Percentiles rank a stretch among this genome's conserved stretches.
These are phyloP conservation scores for Penicillium freii DNA, from an alignment of 2,329 filamentous ascomycete species.

Conservation along the genomic window DNA sequence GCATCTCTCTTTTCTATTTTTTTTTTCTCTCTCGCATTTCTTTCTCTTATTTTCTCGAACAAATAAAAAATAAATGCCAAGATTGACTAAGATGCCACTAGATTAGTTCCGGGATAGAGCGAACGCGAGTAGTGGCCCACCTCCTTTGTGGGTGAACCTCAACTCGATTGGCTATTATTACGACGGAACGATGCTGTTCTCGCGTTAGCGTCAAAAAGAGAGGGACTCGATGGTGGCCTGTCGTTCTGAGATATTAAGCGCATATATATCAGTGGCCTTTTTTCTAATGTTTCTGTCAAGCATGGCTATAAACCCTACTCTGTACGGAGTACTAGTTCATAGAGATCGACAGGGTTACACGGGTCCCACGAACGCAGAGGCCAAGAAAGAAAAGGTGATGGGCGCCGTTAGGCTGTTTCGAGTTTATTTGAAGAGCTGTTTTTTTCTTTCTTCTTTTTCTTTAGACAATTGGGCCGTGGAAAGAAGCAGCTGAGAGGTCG, in stretches of 20 bases:
- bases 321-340: constrained; percentile 5
- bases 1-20: not conserved
- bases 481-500: constrained; percentile 15
- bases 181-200: not conserved
- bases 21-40: not conserved
- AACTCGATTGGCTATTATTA: constrained; percentile 8
- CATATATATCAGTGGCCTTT: not conserved
- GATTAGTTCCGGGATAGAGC: constrained; percentile 13
- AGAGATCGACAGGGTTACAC: constrained; percentile 19
- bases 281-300: not conserved
- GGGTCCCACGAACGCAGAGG: constrained; percentile 15
- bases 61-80: constrained; percentile 4
- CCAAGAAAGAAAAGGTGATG: constrained; percentile 12
- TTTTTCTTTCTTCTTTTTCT: not conserved
- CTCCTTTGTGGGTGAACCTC: constrained; percentile 11
- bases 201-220: constrained; percentile 2
- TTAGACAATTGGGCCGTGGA: constrained; percentile 20
- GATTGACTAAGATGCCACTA: constrained; percentile 16
- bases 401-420: constrained; percentile 42
- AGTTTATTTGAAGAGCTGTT: constrained; percentile 35
- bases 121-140: constrained; percentile 22
- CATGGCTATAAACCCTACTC: not conserved
- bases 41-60: not conserved
- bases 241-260: not conserved
- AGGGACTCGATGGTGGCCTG: not conserved